phyloP scores from a whole-genome alignment of 192 early-diverging fungal genomes.

The Globomyces pollinis-pini region DNA sequence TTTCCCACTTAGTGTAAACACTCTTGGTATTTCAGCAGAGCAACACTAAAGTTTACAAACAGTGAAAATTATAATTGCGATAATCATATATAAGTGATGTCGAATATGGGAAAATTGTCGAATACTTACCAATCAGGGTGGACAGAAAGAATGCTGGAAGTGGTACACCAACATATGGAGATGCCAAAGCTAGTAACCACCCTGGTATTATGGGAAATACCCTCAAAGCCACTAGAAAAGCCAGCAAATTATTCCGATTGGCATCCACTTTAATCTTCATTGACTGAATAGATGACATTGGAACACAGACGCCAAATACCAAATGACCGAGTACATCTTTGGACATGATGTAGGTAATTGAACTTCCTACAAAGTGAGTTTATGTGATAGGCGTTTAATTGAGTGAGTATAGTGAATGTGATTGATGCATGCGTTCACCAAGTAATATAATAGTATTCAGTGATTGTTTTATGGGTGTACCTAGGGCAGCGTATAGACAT shows the following conservation, averaged over 20 bases:
- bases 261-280: constrained; percentile 18
- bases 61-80: not conserved
- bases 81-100: not conserved
- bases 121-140: constrained; percentile 20
- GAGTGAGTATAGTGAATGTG: no score
- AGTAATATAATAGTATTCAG: no score
- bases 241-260: constrained; percentile 23
- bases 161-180: constrained; percentile 30
- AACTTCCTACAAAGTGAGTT: no score
- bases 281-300: not conserved
- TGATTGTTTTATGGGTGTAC: no score
- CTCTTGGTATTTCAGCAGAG: no score
- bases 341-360: constrained; percentile 24
- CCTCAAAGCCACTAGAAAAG: constrained; percentile 24
- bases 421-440: no score
- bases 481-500: constrained; percentile 13
- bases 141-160: constrained; percentile 19
- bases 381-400: no score
- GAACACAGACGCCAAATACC: not conserved
- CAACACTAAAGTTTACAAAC: no score
- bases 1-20: no score
- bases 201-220: constrained; percentile 29
- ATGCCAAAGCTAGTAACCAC: constrained; percentile 24
- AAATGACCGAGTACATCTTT: constrained; percentile 11
- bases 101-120: no score